These are phyloP conservation scores for Erythrobasidium hasegawianum DNA, from an alignment of 1,284 basidiomycete species.

Conservation along the genomic window DNA sequence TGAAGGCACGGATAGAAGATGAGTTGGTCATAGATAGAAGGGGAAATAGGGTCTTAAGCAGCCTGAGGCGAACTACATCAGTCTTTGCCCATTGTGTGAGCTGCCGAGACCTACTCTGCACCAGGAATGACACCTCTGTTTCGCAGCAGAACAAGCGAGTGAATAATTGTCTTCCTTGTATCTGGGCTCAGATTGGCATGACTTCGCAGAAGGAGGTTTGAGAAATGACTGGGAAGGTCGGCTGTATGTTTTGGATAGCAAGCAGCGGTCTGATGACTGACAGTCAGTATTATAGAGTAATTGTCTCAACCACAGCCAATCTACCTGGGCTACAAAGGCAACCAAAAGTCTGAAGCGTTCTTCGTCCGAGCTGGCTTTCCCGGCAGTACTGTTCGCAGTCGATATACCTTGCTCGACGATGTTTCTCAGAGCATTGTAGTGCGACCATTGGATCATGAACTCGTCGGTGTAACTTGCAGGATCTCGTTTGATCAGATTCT, in stretches of 20 bases:
- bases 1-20: constrained; percentile 71
- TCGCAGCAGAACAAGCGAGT: constrained; percentile 85
- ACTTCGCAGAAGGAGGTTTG: constrained; percentile 66
- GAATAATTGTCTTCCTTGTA: constrained; percentile 73
- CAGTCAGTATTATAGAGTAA: background rate
- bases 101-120: constrained; percentile 67
- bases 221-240: constrained; percentile 73
- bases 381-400: constrained; percentile 31
- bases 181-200: constrained; percentile 70
- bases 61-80: constrained; percentile 54
- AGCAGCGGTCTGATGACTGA: constrained; percentile 63
- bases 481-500: constrained; percentile 92
- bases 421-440: constrained; percentile 81
- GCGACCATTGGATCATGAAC: constrained; percentile 97
- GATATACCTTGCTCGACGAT: constrained; percentile 63
- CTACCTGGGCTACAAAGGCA: constrained; percentile 74
- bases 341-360: constrained; percentile 84
- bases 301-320: constrained; percentile 34
- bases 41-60: constrained; percentile 87
- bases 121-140: constrained; percentile 90
- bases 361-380: constrained; percentile 56
- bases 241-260: constrained; percentile 84
- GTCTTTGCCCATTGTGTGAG: background rate
- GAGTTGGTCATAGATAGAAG: constrained; percentile 87
- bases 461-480: constrained; percentile 89